Evolutionary conservation across 2,329 filamentous ascomycete species (phyloP), one percentile per base, ranked within the genome.

Genomic region (Fusarium sp.): DNA sequence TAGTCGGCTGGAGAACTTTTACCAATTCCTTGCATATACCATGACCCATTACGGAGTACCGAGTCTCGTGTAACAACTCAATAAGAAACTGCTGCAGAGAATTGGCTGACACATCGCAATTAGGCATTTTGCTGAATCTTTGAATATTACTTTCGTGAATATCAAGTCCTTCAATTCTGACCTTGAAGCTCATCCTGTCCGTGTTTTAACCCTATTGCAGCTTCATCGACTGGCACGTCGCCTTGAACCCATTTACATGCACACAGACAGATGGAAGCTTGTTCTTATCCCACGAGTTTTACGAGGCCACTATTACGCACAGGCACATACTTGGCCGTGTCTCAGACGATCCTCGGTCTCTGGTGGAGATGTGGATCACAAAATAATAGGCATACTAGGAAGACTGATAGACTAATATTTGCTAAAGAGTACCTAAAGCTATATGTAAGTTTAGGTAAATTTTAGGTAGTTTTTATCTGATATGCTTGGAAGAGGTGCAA

Each of bases 251-350:
- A 46, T 41, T 52, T 50, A 52, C 43, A 58, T 31, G 29, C 42
- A 25, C 8, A 25, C 23, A 25, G 31, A 23, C 39, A 54, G 55
- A 60, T 62, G 14, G 35, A 21, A 33, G 27, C 46, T 54, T 40
- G 23, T 27, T 27, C 42, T 39, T 36, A 40, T 58, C 51, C 29
- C 47, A 46, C 54, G 18, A 54, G 58, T 37, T 40, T 43, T 17
- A 35, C 41, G 45, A 47, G 53, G 53, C 47, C 39, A 53, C 54
- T 49, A 50, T 53, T 37, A 53, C 37, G 50, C 35, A 43, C 39
- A 43, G 49, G 47, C 54, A 47, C 33, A 58, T 31, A 31, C 56
- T 56, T 48, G 52, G 49, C 54, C 64, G 64, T 56, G 56, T 58
- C 45, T 61, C 42, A 55, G 48, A 50, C 41, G 36, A 45, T 41